phyloP scores from a whole-genome alignment of 441 rosid species.

The Croton laevigatus region DNA sequence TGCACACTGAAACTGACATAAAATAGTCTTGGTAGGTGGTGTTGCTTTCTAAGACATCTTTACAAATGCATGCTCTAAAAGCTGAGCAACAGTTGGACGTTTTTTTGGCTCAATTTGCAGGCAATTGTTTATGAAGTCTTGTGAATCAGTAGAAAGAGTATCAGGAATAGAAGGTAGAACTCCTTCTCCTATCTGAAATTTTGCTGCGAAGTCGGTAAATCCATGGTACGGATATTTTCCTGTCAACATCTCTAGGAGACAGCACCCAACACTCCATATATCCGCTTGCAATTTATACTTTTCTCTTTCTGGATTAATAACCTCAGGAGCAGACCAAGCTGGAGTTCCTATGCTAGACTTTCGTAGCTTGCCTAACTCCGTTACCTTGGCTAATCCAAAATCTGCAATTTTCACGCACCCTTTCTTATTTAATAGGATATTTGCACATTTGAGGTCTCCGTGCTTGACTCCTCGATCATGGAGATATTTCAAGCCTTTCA shows the following conservation, averaged over 20 bases:
- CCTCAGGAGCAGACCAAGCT: slow-evolving; percentile 4
- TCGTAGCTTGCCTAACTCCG: neutral
- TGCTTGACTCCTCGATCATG: neutral
- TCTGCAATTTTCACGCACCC: neutral
- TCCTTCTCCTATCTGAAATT: too few relatives aligned
- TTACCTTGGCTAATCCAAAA: neutral
- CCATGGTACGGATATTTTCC: neutral
- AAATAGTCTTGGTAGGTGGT: too few relatives aligned
- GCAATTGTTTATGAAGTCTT: neutral
- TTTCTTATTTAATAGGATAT: neutral
- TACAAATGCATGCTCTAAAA: neutral
- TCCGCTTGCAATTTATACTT: slow-evolving; percentile 41
- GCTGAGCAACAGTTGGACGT: neutral
- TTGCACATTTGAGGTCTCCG: slow-evolving; percentile 8
- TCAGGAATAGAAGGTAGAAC: neutral
- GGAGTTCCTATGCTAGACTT: neutral
- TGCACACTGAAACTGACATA: too few relatives aligned
- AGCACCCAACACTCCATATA: slow-evolving; percentile 13
- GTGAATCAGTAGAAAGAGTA: neutral
- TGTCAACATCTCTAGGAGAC: neutral
- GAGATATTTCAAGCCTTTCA: neutral
- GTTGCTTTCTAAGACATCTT: too few relatives aligned
- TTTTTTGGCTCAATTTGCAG: neutral
- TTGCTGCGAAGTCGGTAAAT: too few relatives aligned
- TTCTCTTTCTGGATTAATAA: neutral